phyloP scores from a whole-genome alignment of 2,329 filamentous ascomycete genomes.

The Torrubiellomyces zombiae region DNA sequence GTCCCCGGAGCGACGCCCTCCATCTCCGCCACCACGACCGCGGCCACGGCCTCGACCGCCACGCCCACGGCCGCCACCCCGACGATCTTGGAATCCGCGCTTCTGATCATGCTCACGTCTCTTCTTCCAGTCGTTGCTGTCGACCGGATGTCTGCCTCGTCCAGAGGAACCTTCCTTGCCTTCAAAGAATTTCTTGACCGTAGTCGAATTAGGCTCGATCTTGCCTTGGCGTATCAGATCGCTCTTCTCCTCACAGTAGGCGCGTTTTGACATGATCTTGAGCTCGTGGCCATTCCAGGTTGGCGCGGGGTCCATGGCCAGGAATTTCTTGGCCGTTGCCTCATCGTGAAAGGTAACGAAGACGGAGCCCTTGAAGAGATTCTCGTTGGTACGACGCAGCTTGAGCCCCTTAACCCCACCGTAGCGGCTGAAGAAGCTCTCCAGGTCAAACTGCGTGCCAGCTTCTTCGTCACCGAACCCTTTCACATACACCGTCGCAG shows the following conservation, averaged over 20 bases:
- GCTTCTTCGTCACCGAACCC: slow-evolving; percentile 78
- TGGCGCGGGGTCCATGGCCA: slow-evolving; percentile 64
- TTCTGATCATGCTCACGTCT: slow-evolving; percentile 45
- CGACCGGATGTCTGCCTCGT: slow-evolving; percentile 13
- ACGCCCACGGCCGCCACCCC: slow-evolving; percentile 24
- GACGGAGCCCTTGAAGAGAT: slow-evolving; percentile 85
- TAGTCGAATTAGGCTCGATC: slow-evolving; percentile 38
- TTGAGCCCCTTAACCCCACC: slow-evolving; percentile 70
- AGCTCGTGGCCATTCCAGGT: slow-evolving; percentile 70
- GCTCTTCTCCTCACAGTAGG: slow-evolving; percentile 67
- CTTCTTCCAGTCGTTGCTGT: slow-evolving; percentile 46
- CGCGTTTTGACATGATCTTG: slow-evolving; percentile 72
- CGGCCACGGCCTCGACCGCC: slow-evolving; percentile 24
- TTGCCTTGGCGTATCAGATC: slow-evolving; percentile 55
- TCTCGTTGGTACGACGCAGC: slow-evolving; percentile 58
- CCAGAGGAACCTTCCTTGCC: slow-evolving; percentile 21
- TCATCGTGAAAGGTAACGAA: slow-evolving; percentile 83
- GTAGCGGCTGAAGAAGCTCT: slow-evolving; percentile 73
- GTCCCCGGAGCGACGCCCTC: slow-evolving; percentile 15
- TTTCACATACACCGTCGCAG: slow-evolving; percentile 76
- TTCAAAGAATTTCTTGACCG: slow-evolving; percentile 30
- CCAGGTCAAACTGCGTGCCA: slow-evolving; percentile 81
- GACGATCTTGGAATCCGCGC: slow-evolving; percentile 36
- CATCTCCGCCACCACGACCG: slow-evolving; percentile 24
- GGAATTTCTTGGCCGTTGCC: slow-evolving; percentile 64